phyloP scores from a whole-genome alignment of 768 basidiomycete genomes.

The Guyanaporus albipodus region DNA sequence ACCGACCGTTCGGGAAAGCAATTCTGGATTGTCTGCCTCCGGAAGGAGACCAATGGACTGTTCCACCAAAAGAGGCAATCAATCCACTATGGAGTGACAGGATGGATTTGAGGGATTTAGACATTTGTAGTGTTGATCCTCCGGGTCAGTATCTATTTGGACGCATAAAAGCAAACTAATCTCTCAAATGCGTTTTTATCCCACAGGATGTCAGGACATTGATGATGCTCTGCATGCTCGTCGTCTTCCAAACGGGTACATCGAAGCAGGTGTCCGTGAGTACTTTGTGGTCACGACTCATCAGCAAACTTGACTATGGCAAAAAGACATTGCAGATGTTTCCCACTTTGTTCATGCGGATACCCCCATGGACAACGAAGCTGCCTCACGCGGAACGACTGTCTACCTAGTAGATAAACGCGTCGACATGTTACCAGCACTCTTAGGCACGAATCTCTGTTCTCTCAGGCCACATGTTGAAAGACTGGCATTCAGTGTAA shows the following conservation, averaged over 20 bases:
- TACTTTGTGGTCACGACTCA: constrained; percentile 21
- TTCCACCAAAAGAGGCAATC: constrained; percentile 64
- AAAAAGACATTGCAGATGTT: constrained; percentile 93
- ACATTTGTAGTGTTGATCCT: constrained; percentile 96
- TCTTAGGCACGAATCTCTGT: constrained; percentile 94
- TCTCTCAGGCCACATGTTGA: constrained; percentile 91
- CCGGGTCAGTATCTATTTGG: constrained; percentile 51
- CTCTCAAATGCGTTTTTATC: constrained; percentile 7
- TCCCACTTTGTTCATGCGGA: constrained; percentile 93
- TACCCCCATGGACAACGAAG: constrained; percentile 95
- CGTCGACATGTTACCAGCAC: constrained; percentile 93
- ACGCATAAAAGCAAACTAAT: neutral
- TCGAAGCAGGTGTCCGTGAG: constrained; percentile 97
- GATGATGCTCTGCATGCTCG: constrained; percentile 96
- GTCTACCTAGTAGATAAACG: constrained; percentile 98
- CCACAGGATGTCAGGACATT: constrained; percentile 89
- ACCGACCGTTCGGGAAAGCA: constrained; percentile 93
- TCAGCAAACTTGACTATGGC: neutral
- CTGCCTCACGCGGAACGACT: constrained; percentile 92
- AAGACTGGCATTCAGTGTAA: constrained; percentile 88
- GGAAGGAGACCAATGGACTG: constrained; percentile 91
- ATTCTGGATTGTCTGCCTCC: constrained; percentile 86
- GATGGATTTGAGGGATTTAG: constrained; percentile 79
- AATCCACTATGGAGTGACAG: constrained; percentile 71
- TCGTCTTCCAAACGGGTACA: constrained; percentile 83